Evolutionary conservation across 2,329 filamentous ascomycete genomes (phyloP).

Genomic region (Aureobasidium subglaciale): DNA sequence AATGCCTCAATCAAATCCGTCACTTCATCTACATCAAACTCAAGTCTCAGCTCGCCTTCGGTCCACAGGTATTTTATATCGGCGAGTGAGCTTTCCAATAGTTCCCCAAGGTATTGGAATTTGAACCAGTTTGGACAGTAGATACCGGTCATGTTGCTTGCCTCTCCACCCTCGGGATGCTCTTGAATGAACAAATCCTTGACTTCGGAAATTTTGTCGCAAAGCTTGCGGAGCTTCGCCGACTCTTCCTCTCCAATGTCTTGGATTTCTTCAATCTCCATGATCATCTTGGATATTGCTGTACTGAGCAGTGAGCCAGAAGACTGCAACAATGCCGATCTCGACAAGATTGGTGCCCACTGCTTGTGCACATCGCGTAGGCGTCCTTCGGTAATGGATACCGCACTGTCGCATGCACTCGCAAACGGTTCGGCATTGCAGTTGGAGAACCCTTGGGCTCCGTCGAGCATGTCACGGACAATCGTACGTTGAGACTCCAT

Average conservation of each 20-base stretch:
- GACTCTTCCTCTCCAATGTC: slow-evolving; percentile 60
- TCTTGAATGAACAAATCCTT: slow-evolving; percentile 51
- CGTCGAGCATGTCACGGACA: slow-evolving; percentile 54
- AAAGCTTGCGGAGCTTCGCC: slow-evolving; percentile 50
- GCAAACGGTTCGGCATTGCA: slow-evolving; percentile 55
- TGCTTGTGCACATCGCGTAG: slow-evolving; percentile 49
- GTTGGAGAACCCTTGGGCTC: slow-evolving; percentile 54
- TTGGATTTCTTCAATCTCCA: slow-evolving; percentile 55
- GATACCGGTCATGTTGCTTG: slow-evolving; percentile 49
- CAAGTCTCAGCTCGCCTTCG: slow-evolving; percentile 56
- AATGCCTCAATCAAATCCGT: slow-evolving; percentile 57
- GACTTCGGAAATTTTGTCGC: slow-evolving; percentile 48
- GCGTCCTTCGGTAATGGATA: slow-evolving; percentile 51
- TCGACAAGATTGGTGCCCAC: slow-evolving; percentile 53
- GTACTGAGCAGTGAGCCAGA: slow-evolving; percentile 53
- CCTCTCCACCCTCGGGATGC: slow-evolving; percentile 30
- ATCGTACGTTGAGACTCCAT: slow-evolving; percentile 60
- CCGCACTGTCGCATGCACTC: slow-evolving; percentile 52
- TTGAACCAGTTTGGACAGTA: slow-evolving; percentile 59
- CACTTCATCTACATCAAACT: slow-evolving; percentile 56
- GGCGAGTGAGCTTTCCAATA: slow-evolving; percentile 54
- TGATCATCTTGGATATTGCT: slow-evolving; percentile 52
- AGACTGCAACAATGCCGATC: slow-evolving; percentile 54
- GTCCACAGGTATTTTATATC: slow-evolving; percentile 61
- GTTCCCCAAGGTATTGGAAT: slow-evolving; percentile 58